Evolutionary conservation across 2,329 filamentous ascomycete genomes (phyloP).

Genomic region (Exophiala aquamarina): DNA sequence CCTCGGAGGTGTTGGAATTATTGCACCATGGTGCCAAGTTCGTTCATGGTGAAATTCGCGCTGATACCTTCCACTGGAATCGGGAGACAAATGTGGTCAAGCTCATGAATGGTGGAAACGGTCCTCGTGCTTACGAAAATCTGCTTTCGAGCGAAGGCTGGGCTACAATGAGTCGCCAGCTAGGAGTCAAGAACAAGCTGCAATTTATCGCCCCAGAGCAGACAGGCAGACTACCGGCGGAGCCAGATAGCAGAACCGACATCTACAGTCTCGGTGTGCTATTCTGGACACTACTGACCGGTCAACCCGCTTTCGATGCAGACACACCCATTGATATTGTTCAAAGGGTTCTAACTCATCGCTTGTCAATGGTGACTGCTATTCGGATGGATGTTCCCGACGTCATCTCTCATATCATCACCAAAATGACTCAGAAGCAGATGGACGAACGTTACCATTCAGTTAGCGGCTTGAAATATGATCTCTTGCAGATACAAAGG

Average conservation of each 20-base stretch:
- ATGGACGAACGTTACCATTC: constrained; percentile 88
- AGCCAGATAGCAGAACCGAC: constrained; percentile 88
- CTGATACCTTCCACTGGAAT: constrained; percentile 88
- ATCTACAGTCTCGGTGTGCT: constrained; percentile 89
- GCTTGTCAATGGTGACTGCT: constrained; percentile 73
- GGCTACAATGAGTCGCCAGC: constrained; percentile 77
- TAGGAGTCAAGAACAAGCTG: constrained; percentile 84
- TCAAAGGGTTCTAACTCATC: constrained; percentile 78
- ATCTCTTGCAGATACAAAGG: constrained; percentile 72
- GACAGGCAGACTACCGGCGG: constrained; percentile 86
- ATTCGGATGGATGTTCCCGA: constrained; percentile 82
- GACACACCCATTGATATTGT: constrained; percentile 84
- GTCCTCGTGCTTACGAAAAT: constrained; percentile 84
- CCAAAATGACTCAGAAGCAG: constrained; percentile 88
- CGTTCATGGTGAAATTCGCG: constrained; percentile 86
- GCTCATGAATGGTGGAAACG: constrained; percentile 82
- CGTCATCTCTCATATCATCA: constrained; percentile 76
- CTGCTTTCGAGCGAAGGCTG: constrained; percentile 81
- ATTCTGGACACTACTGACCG: constrained; percentile 82
- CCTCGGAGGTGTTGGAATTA: constrained; percentile 80
- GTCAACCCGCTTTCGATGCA: constrained; percentile 76
- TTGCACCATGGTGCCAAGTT: constrained; percentile 86
- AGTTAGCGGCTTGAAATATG: constrained; percentile 79
- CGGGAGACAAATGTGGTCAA: constrained; percentile 69
- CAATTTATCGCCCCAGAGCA: constrained; percentile 93